A percentile compares a stretch with the other conserved stretches of the same genome.
phyloP scores from a whole-genome alignment of 441 rosid species.

The Cnidoscolus chayamansa region DNA sequence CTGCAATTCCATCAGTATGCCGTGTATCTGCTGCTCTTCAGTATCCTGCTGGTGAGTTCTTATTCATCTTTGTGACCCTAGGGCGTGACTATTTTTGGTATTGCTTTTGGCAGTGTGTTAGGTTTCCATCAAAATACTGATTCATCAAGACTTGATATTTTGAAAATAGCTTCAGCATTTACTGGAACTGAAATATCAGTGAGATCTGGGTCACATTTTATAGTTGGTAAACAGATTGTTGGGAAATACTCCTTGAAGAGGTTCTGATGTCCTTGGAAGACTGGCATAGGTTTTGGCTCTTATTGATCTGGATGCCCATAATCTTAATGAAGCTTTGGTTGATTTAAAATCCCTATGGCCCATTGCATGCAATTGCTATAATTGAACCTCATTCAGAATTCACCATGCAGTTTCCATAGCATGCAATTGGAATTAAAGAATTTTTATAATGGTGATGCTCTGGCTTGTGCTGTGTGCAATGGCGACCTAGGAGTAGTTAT shows the following conservation, averaged over 20 bases:
- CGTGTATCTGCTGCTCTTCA: conserved; percentile 96
- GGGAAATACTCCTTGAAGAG: background rate
- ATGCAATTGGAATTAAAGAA: no score
- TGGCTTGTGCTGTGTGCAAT: no score
- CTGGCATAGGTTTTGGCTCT: background rate
- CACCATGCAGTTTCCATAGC: no score
- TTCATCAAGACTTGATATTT: background rate
- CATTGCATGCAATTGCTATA: no score
- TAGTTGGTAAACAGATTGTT: background rate
- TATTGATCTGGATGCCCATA: background rate
- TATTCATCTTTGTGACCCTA: background rate
- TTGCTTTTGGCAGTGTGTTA: background rate
- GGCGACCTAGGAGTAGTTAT: no score
- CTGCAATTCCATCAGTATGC: conserved; percentile 96
- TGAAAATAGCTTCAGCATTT: background rate
- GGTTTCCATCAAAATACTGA: background rate
- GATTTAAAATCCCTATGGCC: no score
- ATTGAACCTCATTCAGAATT: no score
- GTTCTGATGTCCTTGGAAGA: background rate
- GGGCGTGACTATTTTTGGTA: conserved; percentile 2
- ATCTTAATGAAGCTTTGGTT: background rate
- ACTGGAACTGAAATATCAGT: background rate
- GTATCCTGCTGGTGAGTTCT: conserved; percentile 81
- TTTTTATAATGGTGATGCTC: no score
- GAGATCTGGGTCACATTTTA: background rate